phyloP scores from a whole-genome alignment of 768 basidiomycete species.

The Suillus subaureus region DNA sequence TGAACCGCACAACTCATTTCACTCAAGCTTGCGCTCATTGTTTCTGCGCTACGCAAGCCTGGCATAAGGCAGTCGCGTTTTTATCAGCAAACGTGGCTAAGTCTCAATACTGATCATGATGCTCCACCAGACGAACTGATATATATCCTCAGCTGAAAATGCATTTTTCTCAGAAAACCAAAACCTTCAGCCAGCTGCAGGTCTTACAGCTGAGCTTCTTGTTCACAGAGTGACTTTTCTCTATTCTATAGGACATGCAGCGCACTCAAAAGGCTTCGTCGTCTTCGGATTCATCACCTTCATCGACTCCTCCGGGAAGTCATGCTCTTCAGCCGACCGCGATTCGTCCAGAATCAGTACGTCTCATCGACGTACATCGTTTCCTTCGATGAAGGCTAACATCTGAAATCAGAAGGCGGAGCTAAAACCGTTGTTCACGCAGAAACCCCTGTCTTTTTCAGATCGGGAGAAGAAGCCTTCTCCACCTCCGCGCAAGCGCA shows the following conservation, averaged over 20 bases:
- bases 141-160: slow-evolving; percentile 7
- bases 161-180: background rate
- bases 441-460: slow-evolving; percentile 22
- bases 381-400: slow-evolving; percentile 10
- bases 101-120: slow-evolving; percentile 7
- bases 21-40: slow-evolving; percentile 7
- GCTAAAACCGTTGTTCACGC: slow-evolving; percentile 22
- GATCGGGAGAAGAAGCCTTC: slow-evolving; percentile 27
- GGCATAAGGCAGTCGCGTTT: slow-evolving; percentile 31
- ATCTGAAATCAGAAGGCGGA: slow-evolving; percentile 22
- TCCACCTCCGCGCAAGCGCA: slow-evolving; percentile 21
- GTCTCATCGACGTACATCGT: background rate
- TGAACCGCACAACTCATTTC: slow-evolving; percentile 26
- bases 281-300: slow-evolving; percentile 7
- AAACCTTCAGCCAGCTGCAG: slow-evolving; percentile 3
- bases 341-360: background rate
- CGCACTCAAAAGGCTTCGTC: slow-evolving; percentile 3
- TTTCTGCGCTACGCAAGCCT: slow-evolving; percentile 37
- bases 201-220: background rate
- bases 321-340: background rate
- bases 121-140: slow-evolving; percentile 3
- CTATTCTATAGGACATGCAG: background rate
- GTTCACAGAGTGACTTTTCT: background rate
- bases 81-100: slow-evolving; percentile 25
- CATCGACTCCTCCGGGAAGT: background rate